A percentile compares a stretch with the other conserved stretches of the same genome.
phyloP scores from a whole-genome alignment of 2,329 filamentous ascomycete species.

The Thermomyces lanuginosus region DNA sequence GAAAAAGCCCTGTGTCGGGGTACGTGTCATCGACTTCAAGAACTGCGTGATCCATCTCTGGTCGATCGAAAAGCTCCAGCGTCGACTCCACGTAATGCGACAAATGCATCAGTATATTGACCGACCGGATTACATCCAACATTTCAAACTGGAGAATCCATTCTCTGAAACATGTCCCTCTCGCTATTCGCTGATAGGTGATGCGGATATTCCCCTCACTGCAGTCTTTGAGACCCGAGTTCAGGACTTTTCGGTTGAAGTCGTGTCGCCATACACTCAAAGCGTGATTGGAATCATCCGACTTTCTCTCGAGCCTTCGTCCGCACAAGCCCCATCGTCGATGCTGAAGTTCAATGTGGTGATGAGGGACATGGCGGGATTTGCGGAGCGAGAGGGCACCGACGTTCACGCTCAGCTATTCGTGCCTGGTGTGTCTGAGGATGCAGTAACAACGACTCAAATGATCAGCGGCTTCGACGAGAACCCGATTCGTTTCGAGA shows the following conservation, averaged over 20 bases:
- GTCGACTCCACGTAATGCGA: slow-evolving; percentile 78
- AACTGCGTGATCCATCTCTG: slow-evolving; percentile 75
- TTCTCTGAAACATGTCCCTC: slow-evolving; percentile 86
- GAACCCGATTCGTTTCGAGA: slow-evolving; percentile 81
- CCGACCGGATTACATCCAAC: slow-evolving; percentile 83
- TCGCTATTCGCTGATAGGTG: slow-evolving; percentile 79
- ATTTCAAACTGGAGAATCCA: slow-evolving; percentile 81
- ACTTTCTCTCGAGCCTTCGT: slow-evolving; percentile 81
- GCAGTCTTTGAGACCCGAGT: slow-evolving; percentile 90
- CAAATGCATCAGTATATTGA: slow-evolving; percentile 96
- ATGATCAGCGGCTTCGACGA: slow-evolving; percentile 93
- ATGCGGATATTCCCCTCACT: slow-evolving; percentile 78
- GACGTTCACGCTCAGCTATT: slow-evolving; percentile 96
- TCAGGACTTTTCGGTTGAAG: slow-evolving; percentile 82
- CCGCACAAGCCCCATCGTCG: slow-evolving; percentile 75
- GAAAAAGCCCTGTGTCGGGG: slow-evolving; percentile 75
- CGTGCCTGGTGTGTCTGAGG: slow-evolving; percentile 74
- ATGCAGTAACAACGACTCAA: slow-evolving; percentile 82
- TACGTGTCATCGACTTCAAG: slow-evolving; percentile 82
- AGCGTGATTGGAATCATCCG: slow-evolving; percentile 83
- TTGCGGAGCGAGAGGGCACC: slow-evolving; percentile 86
- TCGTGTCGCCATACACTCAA: slow-evolving; percentile 80
- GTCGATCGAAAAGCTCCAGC: slow-evolving; percentile 84
- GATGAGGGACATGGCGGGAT: slow-evolving; percentile 90
- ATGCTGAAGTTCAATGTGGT: slow-evolving; percentile 97